Evolutionary conservation across 805 yeast species (phyloP).

Genomic region (Wickerhamomyces sydowiorum): DNA sequence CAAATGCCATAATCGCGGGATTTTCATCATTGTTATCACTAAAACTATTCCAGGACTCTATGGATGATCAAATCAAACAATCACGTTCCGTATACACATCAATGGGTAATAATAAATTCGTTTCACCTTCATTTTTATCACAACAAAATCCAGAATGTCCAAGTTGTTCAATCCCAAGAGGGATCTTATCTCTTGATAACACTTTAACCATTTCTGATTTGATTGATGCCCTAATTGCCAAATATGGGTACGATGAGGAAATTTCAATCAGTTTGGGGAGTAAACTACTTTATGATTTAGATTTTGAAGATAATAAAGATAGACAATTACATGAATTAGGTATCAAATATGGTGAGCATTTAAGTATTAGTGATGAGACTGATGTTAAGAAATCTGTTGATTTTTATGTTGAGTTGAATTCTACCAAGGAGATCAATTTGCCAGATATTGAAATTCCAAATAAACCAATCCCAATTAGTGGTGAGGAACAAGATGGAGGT

Average conservation of each 20-base stretch:
- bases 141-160: conserved; percentile 69
- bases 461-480: conserved; percentile 11
- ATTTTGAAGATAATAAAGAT: conserved; percentile 73
- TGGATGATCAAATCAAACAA: conserved; percentile 24
- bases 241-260: conserved; percentile 51
- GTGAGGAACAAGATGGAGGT: conserved; percentile 17
- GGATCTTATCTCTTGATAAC: conserved; percentile 35
- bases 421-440: conserved; percentile 16
- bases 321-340: conserved; percentile 46
- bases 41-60: conserved; percentile 35
- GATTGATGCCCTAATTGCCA: conserved; percentile 39
- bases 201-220: conserved; percentile 42
- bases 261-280: conserved; percentile 50
- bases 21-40: conserved; percentile 72
- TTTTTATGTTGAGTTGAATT: conserved; percentile 39
- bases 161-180: conserved; percentile 54
- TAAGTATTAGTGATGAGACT: conserved; percentile 77
- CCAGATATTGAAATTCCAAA: conserved; percentile 30
- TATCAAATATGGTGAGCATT: conserved; percentile 50
- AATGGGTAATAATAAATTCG: conserved; percentile 51
- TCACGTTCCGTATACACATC: conserved; percentile 49
- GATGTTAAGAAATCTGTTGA: conserved; percentile 61
- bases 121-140: conserved; percentile 56
- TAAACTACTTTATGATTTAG: conserved; percentile 71
- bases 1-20: conserved; percentile 94